Evolutionary conservation across 192 early-diverging fungal genomes (phyloP), one percentile per base, ranked within the genome.

Genomic region (Gigaspora rosea): DNA sequence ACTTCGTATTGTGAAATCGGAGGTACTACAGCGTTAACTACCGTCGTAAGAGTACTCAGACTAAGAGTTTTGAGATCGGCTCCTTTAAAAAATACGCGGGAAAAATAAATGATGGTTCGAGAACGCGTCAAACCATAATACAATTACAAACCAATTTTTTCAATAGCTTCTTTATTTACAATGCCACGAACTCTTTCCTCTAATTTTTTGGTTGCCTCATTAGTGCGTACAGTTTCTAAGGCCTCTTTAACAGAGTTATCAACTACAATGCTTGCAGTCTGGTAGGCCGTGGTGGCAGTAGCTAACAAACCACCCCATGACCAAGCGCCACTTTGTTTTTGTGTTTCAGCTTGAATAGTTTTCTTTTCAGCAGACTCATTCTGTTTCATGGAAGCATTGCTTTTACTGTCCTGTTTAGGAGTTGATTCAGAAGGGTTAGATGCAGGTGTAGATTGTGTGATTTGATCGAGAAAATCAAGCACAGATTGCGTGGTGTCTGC

Each of bases 1-100:
- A 90, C 61, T 64, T 90, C 88, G 47, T 90, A 86, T 57, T 90
- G 87, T 12, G 86, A 82, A 54, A 90, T 86, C 61, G 88, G 86
- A 8, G 88, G 88, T 8, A 85, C 88, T 50, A 90, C 85, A 18
- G 86, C 86, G 56, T 90, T 87, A 8, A 90, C 58, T 8, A 90
- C 80, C 16, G 84, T 84, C 7, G 79, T 85, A 71, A 87, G 78
- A 6, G 84, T 84, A 36, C 58, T 82, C 33, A 85, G 57, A 3
- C 86, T 85, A 36, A 89, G 52, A 3, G 82, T 84, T 61, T 81
- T 85, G 16, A 89, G 70, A 50, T 86, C 84, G 61, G 75, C 79
- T 22, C 88, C 88, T 88, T n/a, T n/a, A n/a, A n/a, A n/a, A n/a
- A n/a, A n/a, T n/a, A n/a, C n/a, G n/a, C n/a, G n/a, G n/a, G n/a